Percentiles rank a stretch among this genome's conserved stretches.
These are phyloP conservation scores for Cyphellophora europaea DNA, from an alignment of 2,329 filamentous ascomycete genomes.

Conservation along the genomic window DNA sequence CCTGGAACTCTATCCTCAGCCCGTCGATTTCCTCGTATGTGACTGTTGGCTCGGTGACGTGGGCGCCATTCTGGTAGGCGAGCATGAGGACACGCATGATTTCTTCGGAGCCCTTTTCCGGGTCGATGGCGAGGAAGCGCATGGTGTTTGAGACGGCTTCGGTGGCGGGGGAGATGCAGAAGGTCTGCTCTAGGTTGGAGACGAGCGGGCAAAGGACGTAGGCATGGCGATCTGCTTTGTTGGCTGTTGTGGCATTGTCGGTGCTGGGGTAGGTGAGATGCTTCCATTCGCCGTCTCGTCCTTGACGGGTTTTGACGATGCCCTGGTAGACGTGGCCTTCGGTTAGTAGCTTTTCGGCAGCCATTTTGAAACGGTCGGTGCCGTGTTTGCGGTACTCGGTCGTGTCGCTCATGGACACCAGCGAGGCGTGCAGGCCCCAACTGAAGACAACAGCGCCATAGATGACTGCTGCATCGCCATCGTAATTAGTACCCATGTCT, in stretches of 20 bases:
- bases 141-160: constrained; percentile 62
- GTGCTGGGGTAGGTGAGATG: constrained; percentile 17
- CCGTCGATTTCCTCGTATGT: constrained; percentile 63
- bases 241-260: constrained; percentile 16
- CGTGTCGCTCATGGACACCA: constrained; percentile 89
- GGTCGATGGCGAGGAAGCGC: constrained; percentile 59
- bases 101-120: constrained; percentile 44
- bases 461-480: constrained; percentile 19
- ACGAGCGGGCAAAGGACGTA: constrained; percentile 72
- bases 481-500: constrained; percentile 5
- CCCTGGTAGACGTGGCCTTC: constrained; percentile 39
- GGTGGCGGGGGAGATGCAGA: constrained; percentile 69
- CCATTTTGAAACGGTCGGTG: constrained; percentile 71
- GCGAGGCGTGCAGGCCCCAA: constrained; percentile 79
- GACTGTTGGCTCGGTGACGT: constrained; percentile 48
- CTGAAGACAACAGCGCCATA: constrained; percentile 78
- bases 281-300: constrained; percentile 9
- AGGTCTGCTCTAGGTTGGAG: constrained; percentile 71
- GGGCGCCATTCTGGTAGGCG: constrained; percentile 48
- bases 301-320: constrained; percentile 26
- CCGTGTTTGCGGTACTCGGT: constrained; percentile 69
- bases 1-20: constrained; percentile 56
- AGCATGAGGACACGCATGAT: constrained; percentile 68
- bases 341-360: constrained; percentile 56
- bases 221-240: constrained; percentile 43